A percentile compares a stretch with the other conserved stretches of the same genome.
These are phyloP conservation scores for Avena insularis DNA, from an alignment of 176 grass and related monocot species.

Conservation along the genomic window DNA sequence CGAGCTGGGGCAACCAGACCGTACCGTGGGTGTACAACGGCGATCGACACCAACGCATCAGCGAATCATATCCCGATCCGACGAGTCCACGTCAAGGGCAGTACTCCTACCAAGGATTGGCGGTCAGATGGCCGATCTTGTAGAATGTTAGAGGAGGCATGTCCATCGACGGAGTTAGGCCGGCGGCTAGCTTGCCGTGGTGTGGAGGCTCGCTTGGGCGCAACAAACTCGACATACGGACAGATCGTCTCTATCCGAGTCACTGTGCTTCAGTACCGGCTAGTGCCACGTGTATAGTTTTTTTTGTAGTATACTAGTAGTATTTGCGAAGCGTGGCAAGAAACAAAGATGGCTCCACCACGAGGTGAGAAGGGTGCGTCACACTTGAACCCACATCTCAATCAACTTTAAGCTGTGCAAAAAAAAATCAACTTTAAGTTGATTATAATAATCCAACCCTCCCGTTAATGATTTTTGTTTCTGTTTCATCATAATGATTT, in stretches of 20 bases:
- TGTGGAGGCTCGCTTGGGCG: neutral
- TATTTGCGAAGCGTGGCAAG: slow-evolving; percentile 38
- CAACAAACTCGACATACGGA: slow-evolving; percentile 1
- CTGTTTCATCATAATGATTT: neutral
- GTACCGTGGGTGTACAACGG: slow-evolving; percentile 37
- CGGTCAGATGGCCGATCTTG: neutral
- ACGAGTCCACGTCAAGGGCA: neutral
- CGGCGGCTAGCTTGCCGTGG: neutral
- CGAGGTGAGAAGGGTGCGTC: slow-evolving; percentile 33
- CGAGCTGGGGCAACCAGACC: slow-evolving; percentile 40
- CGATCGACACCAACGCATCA: neutral
- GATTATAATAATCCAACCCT: neutral
- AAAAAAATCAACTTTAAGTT: neutral
- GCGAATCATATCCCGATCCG: neutral
- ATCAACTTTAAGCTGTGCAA: neutral
- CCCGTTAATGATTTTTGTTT: neutral
- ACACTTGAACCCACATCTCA: slow-evolving; percentile 15
- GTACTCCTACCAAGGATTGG: neutral
- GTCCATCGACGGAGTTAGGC: slow-evolving; percentile 1
- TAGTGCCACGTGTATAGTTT: neutral
- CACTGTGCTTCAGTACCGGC: neutral
- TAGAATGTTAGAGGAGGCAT: neutral
- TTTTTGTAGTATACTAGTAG: neutral
- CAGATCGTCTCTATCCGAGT: neutral
- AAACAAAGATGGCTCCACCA: slow-evolving; percentile 18